These are phyloP conservation scores for Oryza brachyantha DNA, from an alignment of 176 grass and related monocot genomes.

Conservation along the genomic window DNA sequence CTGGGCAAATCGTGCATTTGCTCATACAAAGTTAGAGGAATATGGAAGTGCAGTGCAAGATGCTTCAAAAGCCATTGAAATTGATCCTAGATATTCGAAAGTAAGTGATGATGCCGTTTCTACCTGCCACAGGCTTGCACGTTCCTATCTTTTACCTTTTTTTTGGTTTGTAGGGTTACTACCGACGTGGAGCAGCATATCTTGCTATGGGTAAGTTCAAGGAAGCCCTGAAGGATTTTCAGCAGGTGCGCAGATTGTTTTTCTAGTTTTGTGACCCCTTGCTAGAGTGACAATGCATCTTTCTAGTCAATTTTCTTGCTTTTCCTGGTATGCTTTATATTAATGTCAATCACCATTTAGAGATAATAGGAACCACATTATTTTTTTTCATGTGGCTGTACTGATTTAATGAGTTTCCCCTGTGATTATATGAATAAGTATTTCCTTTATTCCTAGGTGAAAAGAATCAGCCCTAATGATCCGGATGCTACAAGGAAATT, in stretches of 20 bases:
- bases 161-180: constrained; percentile 61
- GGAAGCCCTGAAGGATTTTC: constrained; percentile 95
- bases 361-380: background rate
- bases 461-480: constrained; percentile 84
- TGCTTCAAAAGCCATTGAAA: constrained; percentile 79
- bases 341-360: background rate
- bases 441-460: constrained; percentile 50
- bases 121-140: constrained; percentile 11
- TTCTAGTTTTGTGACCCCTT: background rate
- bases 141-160: constrained; percentile 4
- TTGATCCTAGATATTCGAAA: constrained; percentile 86
- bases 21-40: constrained; percentile 82
- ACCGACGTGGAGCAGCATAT: constrained; percentile 75
- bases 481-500: constrained; percentile 86
- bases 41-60: constrained; percentile 88
- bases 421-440: background rate
- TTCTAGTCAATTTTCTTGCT: no score
- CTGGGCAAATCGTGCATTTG: constrained; percentile 88
- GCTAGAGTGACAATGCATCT: background rate
- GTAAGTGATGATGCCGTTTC: constrained; percentile 31
- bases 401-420: background rate
- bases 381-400: background rate
- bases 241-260: constrained; percentile 51
- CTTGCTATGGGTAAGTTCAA: constrained; percentile 98
- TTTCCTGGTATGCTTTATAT: background rate